Base-by-base conservation (phyloP, 108 stramenopile species). In the Epithemia pelagica region DNA sequence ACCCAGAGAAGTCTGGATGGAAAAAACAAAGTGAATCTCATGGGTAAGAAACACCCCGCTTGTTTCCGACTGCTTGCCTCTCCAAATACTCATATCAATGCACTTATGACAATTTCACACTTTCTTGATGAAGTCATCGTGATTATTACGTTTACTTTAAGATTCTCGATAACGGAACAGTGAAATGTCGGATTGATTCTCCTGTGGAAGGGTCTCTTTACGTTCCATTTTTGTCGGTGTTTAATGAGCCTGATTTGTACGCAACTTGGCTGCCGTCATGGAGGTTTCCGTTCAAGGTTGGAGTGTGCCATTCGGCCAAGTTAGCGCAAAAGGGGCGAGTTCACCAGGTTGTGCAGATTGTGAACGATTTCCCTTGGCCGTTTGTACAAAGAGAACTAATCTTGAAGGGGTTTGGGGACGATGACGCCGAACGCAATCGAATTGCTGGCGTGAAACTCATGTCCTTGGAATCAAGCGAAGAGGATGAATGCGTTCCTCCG, bases 221-320 rank as follows among this genome's bases (percentile, higher is more conserved):
- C 37, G 81, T 86, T 2, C 86, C 90, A 0, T 54, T 91, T 3
- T 56, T 91, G 26, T 76, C 84, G 32, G 90, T 88, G 7, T 66
- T 91, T 21, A 91, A 88, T 64, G 90, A 91, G 69, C n/a, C 76
- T 70, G 80, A 80, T 30, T 62, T 91, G 68, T 91, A 88, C 65
- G 52, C 61, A 1, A 77, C 75, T 2, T 91, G 90, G 90, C 72
- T 88, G 19, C 90, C 90, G 20, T 58, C 68, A 10, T 91, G 62
- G 59, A 66, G 61, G 22, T 57, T 61, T 0, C 90, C 89, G n/a
- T n/a, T n/a, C 20, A 62, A 66, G 32, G 55, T 91, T 30, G 74
- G 75, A 19, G 77, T 91, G 0, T 33, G 51, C 37, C 59, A 75
- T 61, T 82, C 81, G 2, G 64, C 73, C n/a, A 82, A 84, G 58